Percentiles rank a stretch among this genome's conserved stretches.
These are phyloP conservation scores for Sambucus nigra DNA, from an alignment of 129 eudicot genomes.

Conservation along the genomic window DNA sequence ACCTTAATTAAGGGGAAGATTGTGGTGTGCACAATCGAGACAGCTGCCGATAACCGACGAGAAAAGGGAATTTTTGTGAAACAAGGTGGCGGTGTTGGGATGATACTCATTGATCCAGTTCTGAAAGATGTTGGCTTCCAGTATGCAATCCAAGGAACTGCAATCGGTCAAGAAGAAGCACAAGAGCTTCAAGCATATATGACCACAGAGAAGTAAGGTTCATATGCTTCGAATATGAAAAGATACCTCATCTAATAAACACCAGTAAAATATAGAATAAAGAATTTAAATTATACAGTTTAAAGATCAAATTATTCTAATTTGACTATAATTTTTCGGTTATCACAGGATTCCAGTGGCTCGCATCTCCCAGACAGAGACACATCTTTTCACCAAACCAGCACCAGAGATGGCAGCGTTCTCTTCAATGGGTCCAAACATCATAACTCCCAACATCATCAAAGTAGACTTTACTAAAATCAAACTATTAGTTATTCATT, in stretches of 20 bases:
- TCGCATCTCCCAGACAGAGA: slow-evolving; percentile 37
- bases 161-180: slow-evolving; percentile 41
- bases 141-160: slow-evolving; percentile 21
- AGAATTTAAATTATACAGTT: not conserved
- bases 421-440: slow-evolving; percentile 62
- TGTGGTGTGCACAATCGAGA: slow-evolving; percentile 49
- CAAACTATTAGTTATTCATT: not conserved
- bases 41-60: slow-evolving; percentile 10
- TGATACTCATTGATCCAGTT: slow-evolving; percentile 40
- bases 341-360: slow-evolving; percentile 50
- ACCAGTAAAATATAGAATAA: not conserved
- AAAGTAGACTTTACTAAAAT: slow-evolving; percentile 24
- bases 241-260: not conserved
- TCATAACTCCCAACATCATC: slow-evolving; percentile 47
- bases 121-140: slow-evolving; percentile 27
- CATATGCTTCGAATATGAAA: not conserved
- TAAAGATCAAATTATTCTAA: slow-evolving; percentile 3
- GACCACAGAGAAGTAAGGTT: slow-evolving; percentile 37
- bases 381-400: slow-evolving; percentile 32
- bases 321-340: not conserved
- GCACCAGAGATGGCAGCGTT: slow-evolving; percentile 49
- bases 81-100: slow-evolving; percentile 57
- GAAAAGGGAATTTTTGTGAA: slow-evolving; percentile 30
- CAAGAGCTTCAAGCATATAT: slow-evolving; percentile 37
- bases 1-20: slow-evolving; percentile 47